These are phyloP conservation scores for Solanum dulcamara DNA, from an alignment of 257 asterid species.

Conservation along the genomic window DNA sequence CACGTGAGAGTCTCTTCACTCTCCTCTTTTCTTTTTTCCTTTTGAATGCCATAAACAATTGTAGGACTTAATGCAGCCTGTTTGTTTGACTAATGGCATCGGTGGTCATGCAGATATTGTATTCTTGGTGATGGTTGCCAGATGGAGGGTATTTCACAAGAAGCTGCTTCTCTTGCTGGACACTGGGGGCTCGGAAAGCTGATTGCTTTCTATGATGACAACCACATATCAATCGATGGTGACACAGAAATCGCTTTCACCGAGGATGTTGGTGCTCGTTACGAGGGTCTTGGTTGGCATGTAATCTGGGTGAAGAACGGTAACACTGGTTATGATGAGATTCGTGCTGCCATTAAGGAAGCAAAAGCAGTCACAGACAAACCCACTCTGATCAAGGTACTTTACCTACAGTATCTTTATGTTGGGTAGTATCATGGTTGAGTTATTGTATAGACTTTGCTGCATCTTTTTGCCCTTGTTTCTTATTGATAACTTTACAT, in stretches of 20 bases:
- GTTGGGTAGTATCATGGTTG: neutral
- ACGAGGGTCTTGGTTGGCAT: constrained; percentile 85
- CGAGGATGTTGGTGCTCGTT: constrained; percentile 58
- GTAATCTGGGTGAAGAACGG: constrained; percentile 89
- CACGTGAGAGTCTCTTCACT: constrained; percentile 35
- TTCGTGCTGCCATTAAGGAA: constrained; percentile 81
- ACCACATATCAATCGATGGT: constrained; percentile 83
- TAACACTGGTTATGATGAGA: constrained; percentile 75
- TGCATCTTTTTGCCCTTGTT: neutral
- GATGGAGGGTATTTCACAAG: constrained; percentile 85
- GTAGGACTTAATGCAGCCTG: neutral
- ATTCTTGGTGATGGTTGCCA: constrained; percentile 81
- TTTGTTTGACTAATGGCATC: constrained; percentile 13
- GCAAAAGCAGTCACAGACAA: constrained; percentile 77
- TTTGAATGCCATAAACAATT: neutral
- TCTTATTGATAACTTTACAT: neutral
- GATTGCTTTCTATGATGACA: constrained; percentile 78
- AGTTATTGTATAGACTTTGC: neutral
- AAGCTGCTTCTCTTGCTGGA: constrained; percentile 77
- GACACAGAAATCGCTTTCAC: constrained; percentile 83
- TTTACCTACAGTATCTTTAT: neutral
- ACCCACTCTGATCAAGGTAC: constrained; percentile 76
- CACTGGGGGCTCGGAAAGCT: constrained; percentile 91
- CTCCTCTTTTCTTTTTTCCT: neutral
- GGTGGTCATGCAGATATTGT: constrained; percentile 25